phyloP scores from a whole-genome alignment of 2,329 filamentous ascomycete species.

The Alternaria gansuensis region DNA sequence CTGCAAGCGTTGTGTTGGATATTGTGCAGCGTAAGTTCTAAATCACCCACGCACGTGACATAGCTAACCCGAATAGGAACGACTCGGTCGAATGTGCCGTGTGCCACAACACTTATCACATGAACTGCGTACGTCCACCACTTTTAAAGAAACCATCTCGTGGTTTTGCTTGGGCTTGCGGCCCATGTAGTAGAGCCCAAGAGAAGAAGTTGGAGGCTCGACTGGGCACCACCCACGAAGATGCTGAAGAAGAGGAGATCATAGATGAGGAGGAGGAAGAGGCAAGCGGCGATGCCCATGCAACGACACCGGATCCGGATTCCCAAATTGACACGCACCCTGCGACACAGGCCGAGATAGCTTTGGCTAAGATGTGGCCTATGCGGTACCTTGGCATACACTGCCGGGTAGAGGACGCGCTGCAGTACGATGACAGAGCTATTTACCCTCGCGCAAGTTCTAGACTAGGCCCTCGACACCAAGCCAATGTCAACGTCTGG shows the following conservation, averaged over 20 bases:
- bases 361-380: slow-evolving; percentile 93
- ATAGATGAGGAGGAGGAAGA: slow-evolving; percentile 75
- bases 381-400: slow-evolving; percentile 96
- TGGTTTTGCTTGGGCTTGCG: slow-evolving; percentile 98
- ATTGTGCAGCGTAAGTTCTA: slow-evolving; percentile 82
- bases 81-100: slow-evolving; percentile 98
- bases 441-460: slow-evolving; percentile 97
- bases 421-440: slow-evolving; percentile 91
- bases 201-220: slow-evolving; percentile 91
- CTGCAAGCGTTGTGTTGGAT: slow-evolving; percentile 90
- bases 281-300: slow-evolving; percentile 70
- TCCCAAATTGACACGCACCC: slow-evolving; percentile 66
- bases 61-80: slow-evolving; percentile 64
- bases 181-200: slow-evolving; percentile 93
- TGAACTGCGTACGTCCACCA: slow-evolving; percentile 94
- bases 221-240: slow-evolving; percentile 63
- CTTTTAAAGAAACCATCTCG: slow-evolving; percentile 94
- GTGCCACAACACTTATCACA: slow-evolving; percentile 94
- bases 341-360: slow-evolving; percentile 84
- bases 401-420: slow-evolving; percentile 90
- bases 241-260: slow-evolving; percentile 70
- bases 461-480: slow-evolving; percentile 87
- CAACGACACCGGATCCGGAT: slow-evolving; percentile 58
- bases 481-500: slow-evolving; percentile 87
- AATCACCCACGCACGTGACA: slow-evolving; percentile 6